phyloP scores from a whole-genome alignment of 2,329 filamentous ascomycete species.

The Aureobasidium namibiae region DNA sequence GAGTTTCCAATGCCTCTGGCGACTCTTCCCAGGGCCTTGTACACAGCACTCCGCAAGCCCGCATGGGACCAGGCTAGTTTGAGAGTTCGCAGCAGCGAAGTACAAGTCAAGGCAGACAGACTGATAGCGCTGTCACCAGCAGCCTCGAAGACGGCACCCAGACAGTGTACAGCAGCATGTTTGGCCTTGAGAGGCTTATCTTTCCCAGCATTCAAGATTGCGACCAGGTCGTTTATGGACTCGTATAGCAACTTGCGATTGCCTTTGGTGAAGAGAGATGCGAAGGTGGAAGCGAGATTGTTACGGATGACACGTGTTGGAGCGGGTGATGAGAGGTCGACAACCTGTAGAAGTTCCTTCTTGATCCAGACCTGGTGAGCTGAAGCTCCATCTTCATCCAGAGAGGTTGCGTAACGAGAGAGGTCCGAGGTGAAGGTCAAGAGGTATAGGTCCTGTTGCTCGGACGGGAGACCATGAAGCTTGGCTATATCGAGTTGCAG shows the following conservation, averaged over 20 bases:
- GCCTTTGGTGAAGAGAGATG: constrained; percentile 72
- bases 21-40: constrained; percentile 68
- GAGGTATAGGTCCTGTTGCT: constrained; percentile 93
- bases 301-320: constrained; percentile 85
- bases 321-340: constrained; percentile 71
- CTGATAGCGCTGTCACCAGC: constrained; percentile 89
- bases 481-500: constrained; percentile 76
- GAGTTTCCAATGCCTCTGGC: constrained; percentile 65
- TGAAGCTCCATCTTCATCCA: constrained; percentile 72
- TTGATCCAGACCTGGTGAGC: constrained; percentile 87
- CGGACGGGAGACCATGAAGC: constrained; percentile 78
- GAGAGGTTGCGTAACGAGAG: constrained; percentile 65
- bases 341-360: constrained; percentile 86
- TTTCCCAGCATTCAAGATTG: constrained; percentile 65
- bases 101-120: constrained; percentile 66
- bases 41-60: constrained; percentile 70
- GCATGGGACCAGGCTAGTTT: constrained; percentile 74
- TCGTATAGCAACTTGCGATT: constrained; percentile 91
- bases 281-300: constrained; percentile 77
- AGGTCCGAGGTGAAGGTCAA: constrained; percentile 81
- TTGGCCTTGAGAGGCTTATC: constrained; percentile 72
- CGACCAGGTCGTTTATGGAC: constrained; percentile 80
- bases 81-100: constrained; percentile 65
- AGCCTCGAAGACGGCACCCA: constrained; percentile 84
- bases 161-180: constrained; percentile 77